phyloP scores from a whole-genome alignment of 2,329 filamentous ascomycete genomes.

The Hortaea sp. region DNA sequence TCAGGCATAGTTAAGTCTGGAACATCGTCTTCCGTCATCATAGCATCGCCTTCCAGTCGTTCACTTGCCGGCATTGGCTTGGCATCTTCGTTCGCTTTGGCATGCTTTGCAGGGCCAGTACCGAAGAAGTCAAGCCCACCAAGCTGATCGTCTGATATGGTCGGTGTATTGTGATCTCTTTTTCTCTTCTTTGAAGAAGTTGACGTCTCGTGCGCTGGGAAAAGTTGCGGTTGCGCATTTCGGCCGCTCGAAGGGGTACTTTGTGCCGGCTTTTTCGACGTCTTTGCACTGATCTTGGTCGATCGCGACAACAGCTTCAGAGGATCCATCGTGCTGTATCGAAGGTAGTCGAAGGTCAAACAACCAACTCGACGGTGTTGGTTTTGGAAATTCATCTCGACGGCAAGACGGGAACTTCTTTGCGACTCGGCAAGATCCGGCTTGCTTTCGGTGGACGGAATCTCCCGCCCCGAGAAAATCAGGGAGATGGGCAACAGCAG shows the following conservation, averaged over 20 bases:
- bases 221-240: conserved; percentile 58
- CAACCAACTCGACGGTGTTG: background rate
- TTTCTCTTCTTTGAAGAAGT: conserved; percentile 32
- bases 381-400: background rate
- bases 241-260: conserved; percentile 57
- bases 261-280: conserved; percentile 23
- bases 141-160: conserved; percentile 12
- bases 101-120: background rate
- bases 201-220: conserved; percentile 16
- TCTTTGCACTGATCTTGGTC: conserved; percentile 44
- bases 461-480: conserved; percentile 3
- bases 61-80: background rate
- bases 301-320: conserved; percentile 63
- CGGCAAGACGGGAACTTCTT: background rate
- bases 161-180: conserved; percentile 19
- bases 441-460: background rate
- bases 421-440: background rate
- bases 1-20: no score
- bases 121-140: conserved; percentile 36
- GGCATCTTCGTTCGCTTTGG: background rate
- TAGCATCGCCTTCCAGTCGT: no score
- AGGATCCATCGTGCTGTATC: conserved; percentile 50
- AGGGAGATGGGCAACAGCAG: conserved; percentile 4
- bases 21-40: no score
- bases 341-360: no score